A percentile compares a stretch with the other conserved stretches of the same genome.
phyloP scores from a whole-genome alignment of 2,329 filamentous ascomycete genomes.

The Penicillium freii region DNA sequence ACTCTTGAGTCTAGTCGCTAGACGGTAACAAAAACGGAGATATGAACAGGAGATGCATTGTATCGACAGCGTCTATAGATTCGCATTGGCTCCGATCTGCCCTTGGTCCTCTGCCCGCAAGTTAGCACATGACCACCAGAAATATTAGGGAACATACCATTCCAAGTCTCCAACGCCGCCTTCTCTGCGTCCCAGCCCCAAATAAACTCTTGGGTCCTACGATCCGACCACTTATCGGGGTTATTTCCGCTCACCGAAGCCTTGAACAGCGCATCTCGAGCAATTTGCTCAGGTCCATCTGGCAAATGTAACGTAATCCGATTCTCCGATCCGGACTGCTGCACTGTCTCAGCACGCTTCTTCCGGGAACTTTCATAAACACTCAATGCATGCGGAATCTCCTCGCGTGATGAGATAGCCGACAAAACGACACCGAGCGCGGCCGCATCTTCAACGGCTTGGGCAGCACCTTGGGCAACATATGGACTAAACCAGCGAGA shows the following conservation, averaged over 20 bases:
- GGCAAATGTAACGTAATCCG: conserved; percentile 39
- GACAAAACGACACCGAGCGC: conserved; percentile 38
- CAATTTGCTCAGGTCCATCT: conserved; percentile 41
- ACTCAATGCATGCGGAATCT: conserved; percentile 36
- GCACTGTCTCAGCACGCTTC: conserved; percentile 39
- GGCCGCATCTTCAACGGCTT: conserved; percentile 46
- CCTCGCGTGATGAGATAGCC: conserved; percentile 29
- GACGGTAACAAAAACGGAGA: neutral
- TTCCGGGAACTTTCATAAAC: conserved; percentile 42
- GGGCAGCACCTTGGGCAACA: conserved; percentile 47
- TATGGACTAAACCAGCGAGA: conserved; percentile 27
- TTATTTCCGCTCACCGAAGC: conserved; percentile 28
- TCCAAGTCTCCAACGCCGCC: conserved; percentile 33
- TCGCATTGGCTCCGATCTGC: conserved; percentile 13
- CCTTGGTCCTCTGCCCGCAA: conserved; percentile 5
- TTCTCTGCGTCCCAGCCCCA: conserved; percentile 42
- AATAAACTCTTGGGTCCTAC: conserved; percentile 57
- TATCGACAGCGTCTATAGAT: conserved; percentile 11
- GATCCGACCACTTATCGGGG: conserved; percentile 66
- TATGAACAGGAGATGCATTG: neutral
- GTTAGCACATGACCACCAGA: neutral
- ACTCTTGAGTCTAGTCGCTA: neutral
- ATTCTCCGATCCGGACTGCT: conserved; percentile 38
- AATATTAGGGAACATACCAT: conserved; percentile 19
- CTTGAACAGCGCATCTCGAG: conserved; percentile 42